Conservation (phyloP, 495 filamentous ascomycete species). For the Penicillium salamii region DNA sequence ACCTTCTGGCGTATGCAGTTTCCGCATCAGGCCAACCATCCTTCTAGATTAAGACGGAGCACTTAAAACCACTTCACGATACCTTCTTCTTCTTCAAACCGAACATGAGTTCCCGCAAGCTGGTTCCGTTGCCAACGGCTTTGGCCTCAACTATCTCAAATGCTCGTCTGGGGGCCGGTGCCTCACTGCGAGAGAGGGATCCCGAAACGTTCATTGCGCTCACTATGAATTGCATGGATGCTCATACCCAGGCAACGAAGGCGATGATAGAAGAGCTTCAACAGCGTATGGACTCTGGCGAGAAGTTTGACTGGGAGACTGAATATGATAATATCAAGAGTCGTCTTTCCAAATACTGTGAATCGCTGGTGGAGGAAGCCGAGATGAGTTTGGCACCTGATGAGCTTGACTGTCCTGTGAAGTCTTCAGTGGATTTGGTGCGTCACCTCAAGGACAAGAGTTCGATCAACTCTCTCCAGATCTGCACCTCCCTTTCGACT, state of each 20-base stretch:
- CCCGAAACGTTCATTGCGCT: not conserved
- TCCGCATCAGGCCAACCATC: no score
- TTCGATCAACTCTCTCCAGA: not conserved
- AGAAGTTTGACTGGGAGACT: not conserved
- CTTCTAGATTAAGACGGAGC: no score
- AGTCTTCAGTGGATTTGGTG: no score
- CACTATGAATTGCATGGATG: not conserved
- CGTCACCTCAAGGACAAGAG: no score
- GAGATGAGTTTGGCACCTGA: not conserved
- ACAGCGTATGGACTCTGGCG: not conserved
- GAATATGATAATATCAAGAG: conserved; percentile 11
- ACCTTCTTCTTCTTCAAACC: no score
- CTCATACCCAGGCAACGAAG: not conserved
- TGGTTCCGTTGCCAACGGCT: no score
- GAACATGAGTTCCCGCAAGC: no score
- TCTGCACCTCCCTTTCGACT: not conserved
- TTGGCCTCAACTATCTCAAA: not conserved
- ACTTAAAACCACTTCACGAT: no score
- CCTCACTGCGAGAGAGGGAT: not conserved
- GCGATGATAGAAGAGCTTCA: conserved; percentile 2
- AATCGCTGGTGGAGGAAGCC: conserved; percentile 16
- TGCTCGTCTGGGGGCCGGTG: not conserved
- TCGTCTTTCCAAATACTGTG: conserved; percentile 27
- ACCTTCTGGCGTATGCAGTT: no score
- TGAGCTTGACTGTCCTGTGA: no score